Base-by-base conservation (phyloP, 768 basidiomycete species). In the Clavaria fumosa region DNA sequence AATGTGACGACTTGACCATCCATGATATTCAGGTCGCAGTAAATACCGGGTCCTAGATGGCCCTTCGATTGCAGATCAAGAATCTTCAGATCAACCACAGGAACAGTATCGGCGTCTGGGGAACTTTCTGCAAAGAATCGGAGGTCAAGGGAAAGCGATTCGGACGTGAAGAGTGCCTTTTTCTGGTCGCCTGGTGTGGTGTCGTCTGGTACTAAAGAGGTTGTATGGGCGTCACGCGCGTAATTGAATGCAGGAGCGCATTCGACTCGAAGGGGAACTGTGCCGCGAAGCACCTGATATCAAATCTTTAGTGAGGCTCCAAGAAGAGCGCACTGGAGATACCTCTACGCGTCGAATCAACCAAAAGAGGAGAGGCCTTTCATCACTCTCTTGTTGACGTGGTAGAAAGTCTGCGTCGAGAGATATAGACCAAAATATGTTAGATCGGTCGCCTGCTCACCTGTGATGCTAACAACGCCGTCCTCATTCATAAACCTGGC, bases 171-270 rank as follows among this genome's bases (percentile, higher is more conserved):
- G 4, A 75, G 38, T 0, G 63, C 80, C 43, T 76, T 82, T 26
- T 67, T 55, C 32, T 73, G 73, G 44, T 17, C 47, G 46, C 4
- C 38, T 7, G 53, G 51, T 14, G 56, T 46, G 23, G 50, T 53
- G 24, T 60, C 57, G 48, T 78, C 73, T 12, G 60, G 50, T 38
- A 74, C 45, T 45, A 75, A 62, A 20, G 64, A 53, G 1, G 81
- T 80, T 5, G 64, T 70, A 55, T 97, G 93, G 2, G 63, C 34
- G 34, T 75, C 69, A 9, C 81, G 69, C 1, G 88, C 90, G 49
- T 99, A 99, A 56, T 95, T 79, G 72, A 99, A 99, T 0, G 90
- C 93, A 0, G 93, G 93, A 0, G 86, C 88, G 48, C 86, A 90
- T 60, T 97, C 85, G 56, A 96, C 68, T 40, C 72, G 66, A 37